A percentile compares a stretch with the other conserved stretches of the same genome.
phyloP scores from a whole-genome alignment of 163 green algal genomes.

The Trebouxiophyceae sp. region DNA sequence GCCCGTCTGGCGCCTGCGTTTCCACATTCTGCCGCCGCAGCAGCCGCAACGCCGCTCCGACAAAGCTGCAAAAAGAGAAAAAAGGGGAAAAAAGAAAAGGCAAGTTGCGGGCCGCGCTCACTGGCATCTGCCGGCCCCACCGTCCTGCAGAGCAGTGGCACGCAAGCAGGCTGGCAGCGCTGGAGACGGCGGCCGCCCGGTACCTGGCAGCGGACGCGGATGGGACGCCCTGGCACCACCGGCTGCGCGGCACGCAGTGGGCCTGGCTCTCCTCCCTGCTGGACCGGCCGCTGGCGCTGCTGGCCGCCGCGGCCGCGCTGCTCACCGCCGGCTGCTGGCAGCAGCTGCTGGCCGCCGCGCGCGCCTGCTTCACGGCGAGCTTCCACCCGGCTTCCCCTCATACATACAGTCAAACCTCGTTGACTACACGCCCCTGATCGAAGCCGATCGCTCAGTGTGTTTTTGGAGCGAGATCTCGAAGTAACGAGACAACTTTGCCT shows the following conservation, averaged over 20 bases:
- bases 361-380: no score
- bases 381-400: no score
- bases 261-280: not conserved
- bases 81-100: no score
- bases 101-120: no score
- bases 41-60: not conserved
- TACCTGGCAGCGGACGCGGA: not conserved
- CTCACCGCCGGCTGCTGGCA: conserved; percentile 6
- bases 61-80: not conserved
- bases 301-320: conserved; percentile 26
- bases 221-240: not conserved
- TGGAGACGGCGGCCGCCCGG: not conserved
- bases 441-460: no score
- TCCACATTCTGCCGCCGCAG: not conserved
- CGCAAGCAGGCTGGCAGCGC: not conserved
- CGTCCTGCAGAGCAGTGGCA: not conserved
- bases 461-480: no score
- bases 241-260: not conserved
- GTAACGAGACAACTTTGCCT: no score
- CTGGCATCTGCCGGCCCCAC: no score
- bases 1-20: not conserved
- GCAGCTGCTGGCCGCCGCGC: not conserved
- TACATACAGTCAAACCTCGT: no score
- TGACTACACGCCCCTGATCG: no score
- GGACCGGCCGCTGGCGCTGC: conserved; percentile 15